Base-by-base conservation (phyloP, 257 asterid genomes). In the Salvia miltiorrhiza region DNA sequence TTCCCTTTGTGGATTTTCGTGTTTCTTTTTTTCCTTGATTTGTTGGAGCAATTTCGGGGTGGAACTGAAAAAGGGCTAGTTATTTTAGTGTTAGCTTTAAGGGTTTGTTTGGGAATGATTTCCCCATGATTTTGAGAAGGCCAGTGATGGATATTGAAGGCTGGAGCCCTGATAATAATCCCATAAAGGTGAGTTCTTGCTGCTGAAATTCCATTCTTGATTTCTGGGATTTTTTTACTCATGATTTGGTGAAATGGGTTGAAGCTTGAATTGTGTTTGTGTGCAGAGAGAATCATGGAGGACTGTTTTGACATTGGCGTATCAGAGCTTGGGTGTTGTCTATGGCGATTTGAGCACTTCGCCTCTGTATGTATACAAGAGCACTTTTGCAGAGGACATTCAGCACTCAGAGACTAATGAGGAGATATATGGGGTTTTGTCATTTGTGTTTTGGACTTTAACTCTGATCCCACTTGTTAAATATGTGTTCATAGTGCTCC, bases 301-400 rank as follows among this genome's bases (percentile, higher is more conserved):
- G 79, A 85, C 96, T 3, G 86, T 88, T 5, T 70, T 93, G 80
- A 88, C 90, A 47, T 65, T 93, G 72, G 97, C 99, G 30, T 93
- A 88, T 67, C 99, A 93, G 86, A 93, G 97, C 44, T 79, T 93
- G 33, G 99, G 99, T 8, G 97, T 93, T 55, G 99, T 93, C 0
- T 93, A 93, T 79, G 99, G 99, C 20, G 99, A 93, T 86, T 86
- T 93, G 72, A 86, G 96, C 73, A 93, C 97, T 79, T 93, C 99
- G 1, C 99, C 99, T 54, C 32, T 93, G 41, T 93, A 90, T 80
- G 99, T 93, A 0, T 93, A 90, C 90, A 93, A 87, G 79, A 93
- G 97, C 71, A 93, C 99, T 33, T 93, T 93, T 72, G 99, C 96
- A 6, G 99, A 93, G 83, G 99, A 93, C 72, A 90, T 90, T 72